Evolutionary conservation across 1,284 basidiomycete species (phyloP).

Genomic region (Cystobasidium pallidum): DNA sequence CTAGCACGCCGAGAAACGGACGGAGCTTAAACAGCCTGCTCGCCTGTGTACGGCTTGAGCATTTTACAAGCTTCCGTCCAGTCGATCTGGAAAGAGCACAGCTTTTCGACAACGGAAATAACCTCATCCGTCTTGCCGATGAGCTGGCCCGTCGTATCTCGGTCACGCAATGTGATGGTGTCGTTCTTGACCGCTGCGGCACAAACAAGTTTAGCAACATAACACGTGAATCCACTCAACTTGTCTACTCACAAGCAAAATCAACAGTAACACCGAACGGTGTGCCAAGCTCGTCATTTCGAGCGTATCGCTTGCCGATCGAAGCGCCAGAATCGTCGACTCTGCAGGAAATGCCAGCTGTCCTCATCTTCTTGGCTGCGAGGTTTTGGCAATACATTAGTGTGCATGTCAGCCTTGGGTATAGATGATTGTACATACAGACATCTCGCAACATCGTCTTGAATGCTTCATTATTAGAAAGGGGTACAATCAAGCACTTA

Average conservation of each 20-base stretch:
- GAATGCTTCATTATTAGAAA: conserved; percentile 85
- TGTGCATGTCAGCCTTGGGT: too few relatives aligned
- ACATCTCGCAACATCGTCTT: conserved; percentile 83
- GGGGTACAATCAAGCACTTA: conserved; percentile 94
- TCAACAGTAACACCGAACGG: conserved; percentile 96
- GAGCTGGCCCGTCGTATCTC: conserved; percentile 89
- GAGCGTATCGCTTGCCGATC: conserved; percentile 94
- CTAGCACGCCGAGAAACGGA: not conserved
- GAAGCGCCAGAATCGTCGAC: conserved; percentile 95
- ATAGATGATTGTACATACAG: conserved; percentile 67
- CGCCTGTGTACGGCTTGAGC: conserved; percentile 82
- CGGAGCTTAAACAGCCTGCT: conserved; percentile 70
- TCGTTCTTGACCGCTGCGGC: conserved; percentile 73
- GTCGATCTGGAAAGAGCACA: conserved; percentile 65
- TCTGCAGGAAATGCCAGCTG: conserved; percentile 83
- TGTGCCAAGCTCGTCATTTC: conserved; percentile 98
- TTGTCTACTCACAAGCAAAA: conserved; percentile 86
- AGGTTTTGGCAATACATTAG: conserved; percentile 11
- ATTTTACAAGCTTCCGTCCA: conserved; percentile 77
- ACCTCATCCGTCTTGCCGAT: conserved; percentile 94
- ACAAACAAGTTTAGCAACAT: not conserved
- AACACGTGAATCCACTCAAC: not conserved
- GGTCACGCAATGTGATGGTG: conserved; percentile 88
- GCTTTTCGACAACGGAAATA: conserved; percentile 67
- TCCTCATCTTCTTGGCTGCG: conserved; percentile 79